Evolutionary conservation across 2,329 filamentous ascomycete species (phyloP).

Genomic region (Clarireedia homoeocarpa): DNA sequence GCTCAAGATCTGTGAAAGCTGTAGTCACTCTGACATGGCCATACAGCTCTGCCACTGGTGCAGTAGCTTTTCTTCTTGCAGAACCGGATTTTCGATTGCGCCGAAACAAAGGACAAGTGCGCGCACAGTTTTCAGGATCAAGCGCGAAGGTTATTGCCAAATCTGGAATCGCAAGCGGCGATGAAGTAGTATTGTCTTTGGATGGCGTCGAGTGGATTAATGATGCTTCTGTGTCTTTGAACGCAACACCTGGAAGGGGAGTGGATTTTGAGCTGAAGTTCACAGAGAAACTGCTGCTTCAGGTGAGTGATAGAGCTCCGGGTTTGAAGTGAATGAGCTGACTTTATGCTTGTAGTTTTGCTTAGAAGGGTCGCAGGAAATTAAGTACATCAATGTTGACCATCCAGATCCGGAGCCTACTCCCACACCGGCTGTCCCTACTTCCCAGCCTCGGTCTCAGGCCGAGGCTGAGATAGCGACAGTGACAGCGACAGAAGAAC

Average conservation of each 20-base stretch:
- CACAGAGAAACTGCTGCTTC: slow-evolving; percentile 40
- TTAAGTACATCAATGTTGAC: slow-evolving; percentile 47
- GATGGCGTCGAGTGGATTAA: slow-evolving; percentile 56
- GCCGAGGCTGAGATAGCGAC: background rate
- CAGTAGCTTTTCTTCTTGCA: slow-evolving; percentile 71
- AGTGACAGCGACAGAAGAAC: slow-evolving; percentile 10
- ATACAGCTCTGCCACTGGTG: slow-evolving; percentile 69
- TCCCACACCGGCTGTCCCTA: slow-evolving; percentile 25
- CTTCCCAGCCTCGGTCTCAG: no score
- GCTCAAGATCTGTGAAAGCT: slow-evolving; percentile 50
- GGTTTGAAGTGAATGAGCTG: slow-evolving; percentile 10
- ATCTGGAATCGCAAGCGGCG: slow-evolving; percentile 67
- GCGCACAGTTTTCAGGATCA: slow-evolving; percentile 64
- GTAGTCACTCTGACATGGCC: slow-evolving; percentile 86
- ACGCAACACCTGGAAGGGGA: slow-evolving; percentile 41
- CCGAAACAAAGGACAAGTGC: slow-evolving; percentile 69
- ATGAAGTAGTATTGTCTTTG: slow-evolving; percentile 63
- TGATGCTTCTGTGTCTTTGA: slow-evolving; percentile 29
- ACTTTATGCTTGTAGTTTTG: slow-evolving; percentile 34
- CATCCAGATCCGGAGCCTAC: slow-evolving; percentile 27
- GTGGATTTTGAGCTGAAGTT: slow-evolving; percentile 54
- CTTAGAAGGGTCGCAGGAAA: slow-evolving; percentile 39
- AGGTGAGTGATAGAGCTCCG: slow-evolving; percentile 29
- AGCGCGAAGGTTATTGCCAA: slow-evolving; percentile 63
- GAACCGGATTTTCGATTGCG: slow-evolving; percentile 80